Base-by-base conservation (phyloP, 2,329 filamentous ascomycete genomes). In the Endoconidiophora laricicola region DNA sequence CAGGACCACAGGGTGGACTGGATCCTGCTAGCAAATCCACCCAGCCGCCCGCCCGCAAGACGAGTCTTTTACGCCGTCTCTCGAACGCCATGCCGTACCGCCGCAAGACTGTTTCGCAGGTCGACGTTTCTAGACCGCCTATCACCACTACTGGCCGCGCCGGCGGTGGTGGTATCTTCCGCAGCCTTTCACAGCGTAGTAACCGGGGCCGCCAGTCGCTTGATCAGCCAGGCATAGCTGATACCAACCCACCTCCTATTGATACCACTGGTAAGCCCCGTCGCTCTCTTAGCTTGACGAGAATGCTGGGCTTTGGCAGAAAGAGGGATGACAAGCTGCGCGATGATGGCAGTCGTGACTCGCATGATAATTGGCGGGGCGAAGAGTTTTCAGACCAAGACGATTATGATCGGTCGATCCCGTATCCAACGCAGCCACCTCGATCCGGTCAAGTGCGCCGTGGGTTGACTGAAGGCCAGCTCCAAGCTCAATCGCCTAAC, bases 51-150 rank as follows among this genome's bases (percentile, higher is more conserved):
- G 58, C 59, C 0, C 59, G 58, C 6, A 63, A 58, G 44, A 57
- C 60, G 37, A 37, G 51, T 43, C 39, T 56, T 2, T 59, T 74
- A 29, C 62, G 70, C 23, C 66, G 71, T 18, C 59, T 72, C 10
- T 71, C 70, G 1, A 65, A 67, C 20, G 46, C 50, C 14, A 54
- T 52, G 29, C 44, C 46, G n/a, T 52, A 50, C 14, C 44, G 46
- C 7, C 50, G 53, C 3, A 48, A 52, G 29, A 44, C 51, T 3
- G 49, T 53, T 36, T 52, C 50, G 20, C 61, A 65, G 4, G 60
- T 60, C 2, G 70, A 70, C 36, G 43, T 46, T 3, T 65, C 69
- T 5, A 66, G 70, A 3, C 73, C 73, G 2, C 73, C 73, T 0
- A 58, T 74, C 16, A 72, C 73, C 4, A 64, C 67, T 14, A 43